Conservation (phyloP, 2,329 filamentous ascomycete species). For the Fusarium poae region DNA sequence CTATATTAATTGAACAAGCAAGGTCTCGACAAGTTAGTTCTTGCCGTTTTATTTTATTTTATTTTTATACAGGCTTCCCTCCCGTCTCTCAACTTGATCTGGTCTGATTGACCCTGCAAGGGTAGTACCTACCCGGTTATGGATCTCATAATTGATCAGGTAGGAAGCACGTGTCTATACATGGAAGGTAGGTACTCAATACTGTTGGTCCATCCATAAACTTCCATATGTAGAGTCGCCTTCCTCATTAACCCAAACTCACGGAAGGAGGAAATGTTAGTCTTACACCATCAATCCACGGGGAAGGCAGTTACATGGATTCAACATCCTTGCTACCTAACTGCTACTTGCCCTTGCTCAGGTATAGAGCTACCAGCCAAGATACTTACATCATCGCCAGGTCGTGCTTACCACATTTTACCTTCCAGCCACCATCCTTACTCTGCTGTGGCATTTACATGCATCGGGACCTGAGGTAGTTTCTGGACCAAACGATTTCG, state of each 20-base stretch:
- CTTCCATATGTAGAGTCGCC: neutral
- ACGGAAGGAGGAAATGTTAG: neutral
- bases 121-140: neutral
- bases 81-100: neutral
- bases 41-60: neutral
- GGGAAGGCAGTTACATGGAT: slow-evolving; percentile 3
- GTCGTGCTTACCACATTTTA: slow-evolving; percentile 1
- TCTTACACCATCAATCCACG: neutral
- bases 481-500: neutral
- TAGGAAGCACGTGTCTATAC: neutral
- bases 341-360: neutral
- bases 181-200: neutral
- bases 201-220: neutral
- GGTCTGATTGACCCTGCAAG: neutral
- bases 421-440: neutral
- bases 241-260: neutral
- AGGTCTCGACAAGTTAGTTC: neutral
- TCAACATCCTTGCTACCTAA: slow-evolving; percentile 1
- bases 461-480: neutral
- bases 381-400: slow-evolving; percentile 1
- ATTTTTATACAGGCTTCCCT: neutral
- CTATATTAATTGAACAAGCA: neutral
- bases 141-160: neutral
- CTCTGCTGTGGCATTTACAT: neutral
- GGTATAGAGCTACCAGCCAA: neutral